Conservation (phyloP, 2,329 filamentous ascomycete species). For the Thielaviopsis populi region DNA sequence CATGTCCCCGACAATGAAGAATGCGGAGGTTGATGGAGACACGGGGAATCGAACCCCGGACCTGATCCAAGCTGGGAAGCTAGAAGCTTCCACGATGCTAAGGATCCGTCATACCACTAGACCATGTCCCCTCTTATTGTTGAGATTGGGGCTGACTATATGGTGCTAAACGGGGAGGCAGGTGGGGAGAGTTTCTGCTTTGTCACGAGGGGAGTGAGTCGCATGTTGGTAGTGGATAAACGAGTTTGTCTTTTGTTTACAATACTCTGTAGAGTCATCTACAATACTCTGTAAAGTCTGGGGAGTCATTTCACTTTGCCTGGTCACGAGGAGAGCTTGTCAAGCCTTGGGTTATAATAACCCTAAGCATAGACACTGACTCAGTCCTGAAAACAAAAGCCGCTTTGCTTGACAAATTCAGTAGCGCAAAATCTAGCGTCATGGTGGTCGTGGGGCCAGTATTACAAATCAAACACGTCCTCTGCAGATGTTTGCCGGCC, state of each 20-base stretch:
- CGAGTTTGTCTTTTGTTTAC: too few relatives aligned
- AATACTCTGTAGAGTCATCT: too few relatives aligned
- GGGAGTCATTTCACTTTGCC: too few relatives aligned
- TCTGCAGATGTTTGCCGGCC: background rate
- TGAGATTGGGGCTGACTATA: background rate
- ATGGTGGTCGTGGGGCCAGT: background rate
- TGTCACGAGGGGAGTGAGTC: too few relatives aligned
- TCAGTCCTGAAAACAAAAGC: background rate
- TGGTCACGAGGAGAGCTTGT: too few relatives aligned
- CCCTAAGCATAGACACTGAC: background rate
- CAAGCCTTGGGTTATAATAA: background rate
- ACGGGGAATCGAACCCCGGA: conserved; percentile 16
- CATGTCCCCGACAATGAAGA: conserved; percentile 11
- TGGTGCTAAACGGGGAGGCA: background rate
- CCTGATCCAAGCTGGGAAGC: conserved; percentile 10
- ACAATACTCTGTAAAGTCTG: too few relatives aligned
- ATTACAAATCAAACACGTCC: background rate
- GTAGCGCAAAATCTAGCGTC: background rate
- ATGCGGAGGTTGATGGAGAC: conserved; percentile 4
- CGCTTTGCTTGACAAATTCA: background rate
- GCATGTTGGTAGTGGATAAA: too few relatives aligned
- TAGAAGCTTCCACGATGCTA: background rate
- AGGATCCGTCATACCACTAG: conserved; percentile 3
- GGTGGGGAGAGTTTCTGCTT: too few relatives aligned
- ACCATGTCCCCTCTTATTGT: background rate